Percentiles rank a stretch among this genome's conserved stretches.
Conservation (phyloP, 2,329 filamentous ascomycete species). For the Didymella keratinophila region DNA sequence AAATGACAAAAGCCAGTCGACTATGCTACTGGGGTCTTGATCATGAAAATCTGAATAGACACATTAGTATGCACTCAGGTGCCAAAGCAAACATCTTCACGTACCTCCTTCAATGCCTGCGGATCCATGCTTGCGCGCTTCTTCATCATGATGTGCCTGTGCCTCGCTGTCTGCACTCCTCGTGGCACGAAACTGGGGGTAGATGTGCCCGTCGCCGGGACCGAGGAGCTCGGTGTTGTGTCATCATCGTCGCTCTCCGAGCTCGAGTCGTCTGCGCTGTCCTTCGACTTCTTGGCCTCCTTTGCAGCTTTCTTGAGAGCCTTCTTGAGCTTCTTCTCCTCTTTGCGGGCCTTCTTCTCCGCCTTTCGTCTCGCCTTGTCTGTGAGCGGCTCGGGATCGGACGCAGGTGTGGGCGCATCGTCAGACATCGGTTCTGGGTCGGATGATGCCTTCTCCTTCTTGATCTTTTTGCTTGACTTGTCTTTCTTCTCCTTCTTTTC, state of each 20-base stretch:
- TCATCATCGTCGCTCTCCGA: slow-evolving; percentile 42
- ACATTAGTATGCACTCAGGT: slow-evolving; percentile 21
- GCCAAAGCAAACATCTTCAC: slow-evolving; percentile 2
- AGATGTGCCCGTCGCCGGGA: slow-evolving; percentile 54
- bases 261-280: slow-evolving; percentile 32
- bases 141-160: slow-evolving; percentile 89
- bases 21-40: slow-evolving; percentile 40
- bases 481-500: slow-evolving; percentile 43
- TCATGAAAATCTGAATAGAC: slow-evolving; percentile 46
- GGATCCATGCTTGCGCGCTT: slow-evolving; percentile 81
- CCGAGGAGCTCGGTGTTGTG: slow-evolving; percentile 38
- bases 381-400: slow-evolving; percentile 50
- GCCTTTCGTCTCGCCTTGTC: slow-evolving; percentile 52
- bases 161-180: slow-evolving; percentile 76
- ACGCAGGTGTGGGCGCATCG: slow-evolving; percentile 27
- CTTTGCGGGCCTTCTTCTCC: slow-evolving; percentile 56
- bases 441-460: slow-evolving; percentile 40
- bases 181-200: slow-evolving; percentile 58
- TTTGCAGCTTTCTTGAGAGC: slow-evolving; percentile 56
- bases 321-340: slow-evolving; percentile 58
- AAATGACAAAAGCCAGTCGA: neutral
- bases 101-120: slow-evolving; percentile 84
- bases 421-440: slow-evolving; percentile 31
- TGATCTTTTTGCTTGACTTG: slow-evolving; percentile 30
- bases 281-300: slow-evolving; percentile 47